A percentile compares a stretch with the other conserved stretches of the same genome.
Conservation (phyloP, 176 grass and related monocot genomes). For the Elaeis guineensis region DNA sequence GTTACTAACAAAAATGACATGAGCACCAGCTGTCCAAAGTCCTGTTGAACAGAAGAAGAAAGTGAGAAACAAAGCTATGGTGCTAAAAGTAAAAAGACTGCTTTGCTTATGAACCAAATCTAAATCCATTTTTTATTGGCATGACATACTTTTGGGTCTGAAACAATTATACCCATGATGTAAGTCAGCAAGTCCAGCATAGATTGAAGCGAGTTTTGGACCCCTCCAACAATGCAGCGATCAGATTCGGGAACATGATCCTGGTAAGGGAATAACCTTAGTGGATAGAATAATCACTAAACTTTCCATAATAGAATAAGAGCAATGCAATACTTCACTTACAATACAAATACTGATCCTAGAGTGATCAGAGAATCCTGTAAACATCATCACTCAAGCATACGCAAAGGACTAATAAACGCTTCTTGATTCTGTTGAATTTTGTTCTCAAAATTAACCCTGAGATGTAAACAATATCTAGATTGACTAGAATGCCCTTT, state of each 20-base stretch:
- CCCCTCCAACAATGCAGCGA: constrained; percentile 72
- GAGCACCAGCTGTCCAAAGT: constrained; percentile 65
- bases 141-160: constrained; percentile 58
- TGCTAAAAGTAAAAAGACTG: too few species aligned
- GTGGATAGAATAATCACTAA: neutral
- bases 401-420: too few species aligned
- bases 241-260: constrained; percentile 59
- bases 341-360: too few species aligned
- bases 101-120: neutral
- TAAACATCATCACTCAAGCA: too few species aligned
- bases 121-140: neutral
- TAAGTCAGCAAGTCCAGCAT: constrained; percentile 82
- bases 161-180: constrained; percentile 84
- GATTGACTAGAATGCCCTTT: too few species aligned
- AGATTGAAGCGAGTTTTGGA: constrained; percentile 88
- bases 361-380: too few species aligned
- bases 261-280: constrained; percentile 13
- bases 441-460: too few species aligned
- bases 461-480: too few species aligned
- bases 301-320: too few species aligned
- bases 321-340: too few species aligned
- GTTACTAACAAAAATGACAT: constrained; percentile 85
- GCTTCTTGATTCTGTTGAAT: too few species aligned
- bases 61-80: neutral
- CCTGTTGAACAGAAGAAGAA: constrained; percentile 27